Percentiles rank a stretch among this genome's conserved stretches.
phyloP scores from a whole-genome alignment of 2,329 filamentous ascomycete genomes.

The Aureobasidium sp. region DNA sequence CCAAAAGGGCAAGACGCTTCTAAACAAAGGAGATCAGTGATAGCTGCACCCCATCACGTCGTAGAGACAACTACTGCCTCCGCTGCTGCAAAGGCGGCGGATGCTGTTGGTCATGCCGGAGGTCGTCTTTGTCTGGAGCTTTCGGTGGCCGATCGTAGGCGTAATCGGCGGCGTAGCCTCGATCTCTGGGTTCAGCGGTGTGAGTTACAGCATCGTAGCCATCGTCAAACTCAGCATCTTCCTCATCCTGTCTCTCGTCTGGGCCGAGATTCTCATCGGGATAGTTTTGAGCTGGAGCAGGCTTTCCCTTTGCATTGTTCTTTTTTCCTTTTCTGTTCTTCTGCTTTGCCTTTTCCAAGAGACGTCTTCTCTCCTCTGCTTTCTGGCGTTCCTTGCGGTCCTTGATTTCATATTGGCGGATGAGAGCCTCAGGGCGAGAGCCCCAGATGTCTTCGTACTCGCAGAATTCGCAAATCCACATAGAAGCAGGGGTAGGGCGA shows the following conservation, averaged over 20 bases:
- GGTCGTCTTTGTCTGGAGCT: constrained; percentile 1
- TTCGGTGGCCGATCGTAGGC: neutral
- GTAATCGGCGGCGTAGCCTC: neutral
- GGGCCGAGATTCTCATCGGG: constrained; percentile 8
- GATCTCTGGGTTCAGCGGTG: neutral
- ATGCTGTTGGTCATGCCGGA: neutral
- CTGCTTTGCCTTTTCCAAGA: constrained; percentile 89
- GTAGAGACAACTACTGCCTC: neutral
- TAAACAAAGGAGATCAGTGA: constrained; percentile 8
- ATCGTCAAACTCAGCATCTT: constrained; percentile 15
- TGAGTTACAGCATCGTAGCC: constrained; percentile 14
- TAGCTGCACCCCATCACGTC: neutral
- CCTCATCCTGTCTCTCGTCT: neutral
- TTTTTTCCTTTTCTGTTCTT: constrained; percentile 89
- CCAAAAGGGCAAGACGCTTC: constrained; percentile 8
- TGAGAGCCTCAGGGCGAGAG: constrained; percentile 72
- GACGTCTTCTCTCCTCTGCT: constrained; percentile 72
- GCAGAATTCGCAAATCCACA: constrained; percentile 97
- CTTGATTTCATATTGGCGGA: constrained; percentile 89
- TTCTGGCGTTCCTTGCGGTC: constrained; percentile 77
- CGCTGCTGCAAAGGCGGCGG: neutral
- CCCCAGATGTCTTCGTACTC: constrained; percentile 96
- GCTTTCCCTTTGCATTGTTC: constrained; percentile 17
- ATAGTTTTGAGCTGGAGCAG: constrained; percentile 6
- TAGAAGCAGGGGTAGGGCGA: constrained; percentile 61